Base-by-base conservation (phyloP, 768 basidiomycete genomes). In the Leccinum boreale region DNA sequence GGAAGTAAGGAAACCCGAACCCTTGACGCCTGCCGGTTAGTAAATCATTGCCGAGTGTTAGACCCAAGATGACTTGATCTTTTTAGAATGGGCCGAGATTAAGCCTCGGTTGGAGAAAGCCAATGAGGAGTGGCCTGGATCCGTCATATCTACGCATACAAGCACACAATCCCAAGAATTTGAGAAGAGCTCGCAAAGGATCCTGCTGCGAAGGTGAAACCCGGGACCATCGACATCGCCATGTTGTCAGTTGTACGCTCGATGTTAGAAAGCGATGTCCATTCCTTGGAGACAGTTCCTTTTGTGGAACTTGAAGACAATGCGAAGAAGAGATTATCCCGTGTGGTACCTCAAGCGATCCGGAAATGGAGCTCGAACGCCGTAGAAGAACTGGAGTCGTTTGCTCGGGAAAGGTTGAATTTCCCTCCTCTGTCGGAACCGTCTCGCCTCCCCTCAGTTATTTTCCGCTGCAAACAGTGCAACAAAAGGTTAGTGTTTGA, bases 391-490 rank as follows among this genome's bases (percentile, higher is more conserved):
- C 58, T 64, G 12, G 55, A 61, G 24, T 50, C 50, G 17, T 6
- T 55, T n/a, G 53, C 56, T 31, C 59, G 50, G 19, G 9, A 50
- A 31, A 7, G 44, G 31, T 12, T 65, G 21, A 11, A 7, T 44
- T 53, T 58, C 9, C 7, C 52, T 1, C 28, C 46, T 36, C 28
- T n/a, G 9, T 60, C 55, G 23, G 52, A 60, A 15, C 62, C 49
- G 3, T 64, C 55, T 39, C 2, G 12, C 17, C 52, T 52, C 19
- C 55, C 36, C 17, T 56, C 28, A 15, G 59, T 65, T 7, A 50
- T 65, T 35, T 62, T 65, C 35, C 44, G 28, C 23, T 64, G 63
- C 36, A 57, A 24, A 26, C 9, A 7, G 29, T 61, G 62, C 24
- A 12, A 3, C 23, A 5, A n/a, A 17, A 46, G 58, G 29, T 26